Base-by-base conservation (phyloP, 768 basidiomycete genomes). In the Macrolepiota fuliginosa region DNA sequence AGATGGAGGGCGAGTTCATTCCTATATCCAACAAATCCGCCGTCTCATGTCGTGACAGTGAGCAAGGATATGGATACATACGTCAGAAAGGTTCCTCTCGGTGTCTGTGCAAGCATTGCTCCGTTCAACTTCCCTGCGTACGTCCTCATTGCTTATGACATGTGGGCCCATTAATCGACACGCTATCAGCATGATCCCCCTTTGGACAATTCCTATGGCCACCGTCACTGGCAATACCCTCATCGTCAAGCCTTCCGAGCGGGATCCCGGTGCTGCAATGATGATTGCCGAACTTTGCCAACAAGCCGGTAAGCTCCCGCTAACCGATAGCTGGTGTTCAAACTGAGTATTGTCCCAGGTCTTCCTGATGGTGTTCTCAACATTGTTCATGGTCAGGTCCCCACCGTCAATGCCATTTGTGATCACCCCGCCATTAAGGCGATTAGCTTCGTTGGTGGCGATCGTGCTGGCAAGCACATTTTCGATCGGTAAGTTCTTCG, bases 21-120 rank as follows among this genome's bases (percentile, higher is more conserved):
- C 68, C 29, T 17, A 3, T 17, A 4, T 69, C 19, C 36, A 36
- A n/a, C 13, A 25, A 9, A n/a, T 60, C 54, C 63, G 25, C 58
- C 45, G 35, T 37, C 57, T 46, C 19, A 27, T 27, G 49, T 22
- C 22, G 37, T 22, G 36, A 24, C 65, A 91, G 91, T 98, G 19
- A 91, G 90, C 75, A 94, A 88, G 73, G 96, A 97, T 71, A 98
- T 98, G 96, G 96, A 98, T 70, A 97, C 96, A 1, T 87, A 92
- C 63, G 88, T 90, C 15, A 84, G 95, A 54, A 85, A 86, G 66
- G 74, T 93, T 17, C 93, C 96, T 2, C 78, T 98, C 4, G 96
- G 96, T 57, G 94, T 98, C 35, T 91, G 89, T 64, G 94, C 89
- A 47, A 90, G 90, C 63, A 82, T 92, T 56, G 85, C 90, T 19